These are phyloP conservation scores for Thielaviopsis punctulata DNA, from an alignment of 2,329 filamentous ascomycete genomes.

Conservation along the genomic window DNA sequence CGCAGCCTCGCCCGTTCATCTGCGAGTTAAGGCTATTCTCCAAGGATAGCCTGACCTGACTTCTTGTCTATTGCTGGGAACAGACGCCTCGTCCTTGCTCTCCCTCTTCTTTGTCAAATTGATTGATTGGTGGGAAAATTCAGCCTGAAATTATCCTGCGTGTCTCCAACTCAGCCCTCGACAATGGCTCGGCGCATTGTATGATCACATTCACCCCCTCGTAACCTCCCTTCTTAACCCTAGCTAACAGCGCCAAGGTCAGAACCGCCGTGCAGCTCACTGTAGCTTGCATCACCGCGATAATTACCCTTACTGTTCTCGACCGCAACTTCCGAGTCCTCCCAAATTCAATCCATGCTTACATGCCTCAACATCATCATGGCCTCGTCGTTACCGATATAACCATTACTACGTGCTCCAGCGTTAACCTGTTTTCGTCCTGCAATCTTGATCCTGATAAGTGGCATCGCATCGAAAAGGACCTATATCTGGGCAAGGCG, in stretches of 20 bases:
- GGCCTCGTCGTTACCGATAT: conserved; percentile 77
- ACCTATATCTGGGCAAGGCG: conserved; percentile 60
- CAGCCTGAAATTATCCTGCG: background rate
- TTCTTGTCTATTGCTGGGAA: too few relatives aligned
- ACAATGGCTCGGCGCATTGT: background rate
- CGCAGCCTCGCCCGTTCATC: background rate
- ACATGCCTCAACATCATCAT: conserved; percentile 70
- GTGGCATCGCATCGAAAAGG: conserved; percentile 81
- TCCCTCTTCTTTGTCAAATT: too few relatives aligned
- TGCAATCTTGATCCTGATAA: conserved; percentile 53
- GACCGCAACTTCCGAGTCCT: conserved; percentile 80
- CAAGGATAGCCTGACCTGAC: background rate
- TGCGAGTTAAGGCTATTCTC: background rate
- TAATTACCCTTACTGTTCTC: conserved; percentile 62
- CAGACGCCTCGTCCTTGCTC: too few relatives aligned
- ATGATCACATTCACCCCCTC: background rate
- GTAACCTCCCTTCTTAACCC: background rate
- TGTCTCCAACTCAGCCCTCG: background rate
- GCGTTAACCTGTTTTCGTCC: conserved; percentile 54
- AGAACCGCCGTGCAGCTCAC: conserved; percentile 61
- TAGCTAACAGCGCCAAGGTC: conserved; percentile 23
- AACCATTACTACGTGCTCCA: conserved; percentile 58
- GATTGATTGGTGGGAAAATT: background rate
- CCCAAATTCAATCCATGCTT: conserved; percentile 68
- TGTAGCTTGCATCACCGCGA: conserved; percentile 44